Percentiles rank a stretch among this genome's conserved stretches.
Evolutionary conservation across 2,329 filamentous ascomycete genomes (phyloP).

Genomic region (Ophiocordyceps robertsii): DNA sequence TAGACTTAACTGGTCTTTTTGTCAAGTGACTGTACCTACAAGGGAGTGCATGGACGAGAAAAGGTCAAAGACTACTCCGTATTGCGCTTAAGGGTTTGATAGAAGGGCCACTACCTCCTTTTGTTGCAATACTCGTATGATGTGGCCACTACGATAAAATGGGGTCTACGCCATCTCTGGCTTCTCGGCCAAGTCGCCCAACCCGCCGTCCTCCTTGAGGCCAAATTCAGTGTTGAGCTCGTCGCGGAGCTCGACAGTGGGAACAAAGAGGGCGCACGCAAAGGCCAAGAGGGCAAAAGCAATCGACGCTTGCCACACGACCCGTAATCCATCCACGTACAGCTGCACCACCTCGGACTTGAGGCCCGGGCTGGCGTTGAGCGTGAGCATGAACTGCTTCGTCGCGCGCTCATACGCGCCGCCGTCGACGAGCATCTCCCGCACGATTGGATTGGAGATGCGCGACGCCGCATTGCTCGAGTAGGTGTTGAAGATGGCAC

Average conservation of each 20-base stretch:
- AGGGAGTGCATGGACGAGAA: no score
- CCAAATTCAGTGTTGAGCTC: slow-evolving; percentile 16
- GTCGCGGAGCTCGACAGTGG: slow-evolving; percentile 10
- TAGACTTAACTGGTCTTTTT: no score
- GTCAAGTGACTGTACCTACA: no score
- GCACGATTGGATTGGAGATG: slow-evolving; percentile 3
- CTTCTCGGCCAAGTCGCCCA: neutral
- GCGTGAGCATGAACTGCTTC: slow-evolving; percentile 6
- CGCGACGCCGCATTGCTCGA: slow-evolving; percentile 2
- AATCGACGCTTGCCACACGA: slow-evolving; percentile 15
- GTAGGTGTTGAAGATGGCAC: slow-evolving; percentile 19
- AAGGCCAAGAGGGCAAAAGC: slow-evolving; percentile 13
- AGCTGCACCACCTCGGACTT: slow-evolving; percentile 8
- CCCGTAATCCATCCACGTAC: slow-evolving; percentile 4
- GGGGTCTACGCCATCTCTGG: no score
- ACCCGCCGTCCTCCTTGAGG: slow-evolving; percentile 2
- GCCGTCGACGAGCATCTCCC: slow-evolving; percentile 6
- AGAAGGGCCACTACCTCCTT: no score
- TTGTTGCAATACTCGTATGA: no score
- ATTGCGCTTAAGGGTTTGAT: no score
- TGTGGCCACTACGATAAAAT: no score
- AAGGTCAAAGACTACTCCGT: no score
- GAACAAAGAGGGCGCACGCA: slow-evolving; percentile 7
- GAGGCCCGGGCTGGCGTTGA: slow-evolving; percentile 2
- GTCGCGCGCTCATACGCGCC: slow-evolving; percentile 13